Evolutionary conservation across 116 monocot species (phyloP).

Genomic region (Trichopus zeylanicus): DNA sequence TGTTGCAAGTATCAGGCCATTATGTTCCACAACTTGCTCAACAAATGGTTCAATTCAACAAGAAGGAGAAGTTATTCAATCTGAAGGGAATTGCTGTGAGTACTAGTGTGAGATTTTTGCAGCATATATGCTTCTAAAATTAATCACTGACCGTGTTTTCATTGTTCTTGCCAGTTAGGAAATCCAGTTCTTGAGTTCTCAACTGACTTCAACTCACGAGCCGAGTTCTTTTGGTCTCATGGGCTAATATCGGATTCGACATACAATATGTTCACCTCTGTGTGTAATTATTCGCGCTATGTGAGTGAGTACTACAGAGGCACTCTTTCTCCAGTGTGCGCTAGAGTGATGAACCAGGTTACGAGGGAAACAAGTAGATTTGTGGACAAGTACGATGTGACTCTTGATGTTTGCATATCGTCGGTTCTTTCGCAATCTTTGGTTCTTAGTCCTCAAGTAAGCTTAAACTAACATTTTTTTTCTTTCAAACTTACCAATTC

Average conservation of each 20-base stretch:
- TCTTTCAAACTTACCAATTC: neutral
- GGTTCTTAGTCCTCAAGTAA: slow-evolving; percentile 63
- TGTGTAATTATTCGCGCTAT: slow-evolving; percentile 94
- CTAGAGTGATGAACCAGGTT: slow-evolving; percentile 79
- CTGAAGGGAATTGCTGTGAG: slow-evolving; percentile 94
- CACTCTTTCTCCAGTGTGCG: slow-evolving; percentile 60
- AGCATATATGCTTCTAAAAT: neutral
- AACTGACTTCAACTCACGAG: slow-evolving; percentile 95
- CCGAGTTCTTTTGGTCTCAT: slow-evolving; percentile 97
- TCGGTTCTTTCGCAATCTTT: slow-evolving; percentile 79
- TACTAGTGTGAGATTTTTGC: neutral
- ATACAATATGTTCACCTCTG: slow-evolving; percentile 58
- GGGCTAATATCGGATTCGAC: slow-evolving; percentile 94
- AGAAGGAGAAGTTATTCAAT: slow-evolving; percentile 58
- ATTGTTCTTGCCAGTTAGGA: slow-evolving; percentile 42
- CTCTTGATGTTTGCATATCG: slow-evolving; percentile 90
- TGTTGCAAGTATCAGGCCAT: slow-evolving; percentile 48
- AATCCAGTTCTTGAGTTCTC: slow-evolving; percentile 95
- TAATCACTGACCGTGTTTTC: neutral
- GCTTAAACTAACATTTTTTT: neutral
- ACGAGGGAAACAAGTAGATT: slow-evolving; percentile 90
- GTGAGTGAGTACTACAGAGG: slow-evolving; percentile 90
- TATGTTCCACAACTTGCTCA: slow-evolving; percentile 90
- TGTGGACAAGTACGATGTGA: slow-evolving; percentile 98
- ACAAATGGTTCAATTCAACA: slow-evolving; percentile 78